Evolutionary conservation across 2,329 filamentous ascomycete species (phyloP), one percentile per base, ranked within the genome.

Genomic region (Diaporthe caulivora): DNA sequence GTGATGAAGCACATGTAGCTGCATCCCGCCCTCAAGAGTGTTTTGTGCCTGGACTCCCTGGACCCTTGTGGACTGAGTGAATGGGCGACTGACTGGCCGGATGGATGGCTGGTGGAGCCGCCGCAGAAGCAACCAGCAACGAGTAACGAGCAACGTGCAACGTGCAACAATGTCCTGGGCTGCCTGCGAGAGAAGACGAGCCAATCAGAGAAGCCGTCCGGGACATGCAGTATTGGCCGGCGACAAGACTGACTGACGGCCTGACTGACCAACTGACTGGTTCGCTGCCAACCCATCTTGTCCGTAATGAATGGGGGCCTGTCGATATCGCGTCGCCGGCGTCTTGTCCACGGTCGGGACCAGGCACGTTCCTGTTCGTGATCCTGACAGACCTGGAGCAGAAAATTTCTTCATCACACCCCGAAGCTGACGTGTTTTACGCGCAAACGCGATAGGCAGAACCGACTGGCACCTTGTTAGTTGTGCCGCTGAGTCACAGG

Each of bases 1-100:
- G 62, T 65, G 62, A 65, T 65, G 62, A 65, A 51, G 62, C 62
- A 51, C 62, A 65, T 49, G 60, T 65, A 65, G 44, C 60, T 51
- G 60, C 60, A 51, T 65, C 42, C 49, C 60, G 44, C 17, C 42
- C 29, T 51, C 44, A 11, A 24, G 29, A 24, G 7, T 49, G 62
- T 65, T 65, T 51, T 37, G 62, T 65, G 62, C 62, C 62, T 65
- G 62, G 62, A 65, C 44, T 65, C 62, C 62, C 62, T 34, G 60
- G n/a, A 51, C 60, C 60, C 44, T 51, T 47, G 60, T 51, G 62
- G 31, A 51, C 44, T 18, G 42, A 34, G 18, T 49, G 60, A 47
- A 10, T 37, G 26, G 13, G 5, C 7, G 31, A 40, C 10, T 64
- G 44, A 18, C 26, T 64, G 60, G 42, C 18, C 24, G 29, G 31